Evolutionary conservation across 306 rosid species (phyloP).

Genomic region (Castanea sativa): DNA sequence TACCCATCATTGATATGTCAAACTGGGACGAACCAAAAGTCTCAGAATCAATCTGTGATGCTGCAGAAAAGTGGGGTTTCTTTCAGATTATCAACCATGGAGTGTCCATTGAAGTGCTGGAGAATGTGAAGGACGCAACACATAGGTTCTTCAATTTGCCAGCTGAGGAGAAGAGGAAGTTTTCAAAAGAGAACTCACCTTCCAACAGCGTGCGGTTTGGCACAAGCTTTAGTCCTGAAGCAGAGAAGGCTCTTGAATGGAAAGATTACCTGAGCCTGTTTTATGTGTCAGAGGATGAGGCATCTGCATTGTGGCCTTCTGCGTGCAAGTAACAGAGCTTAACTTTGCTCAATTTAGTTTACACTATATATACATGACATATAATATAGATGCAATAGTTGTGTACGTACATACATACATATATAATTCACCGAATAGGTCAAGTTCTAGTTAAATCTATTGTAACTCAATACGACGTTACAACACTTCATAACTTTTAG

Average conservation of each 20-base stretch:
- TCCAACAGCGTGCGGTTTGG: conserved; percentile 45
- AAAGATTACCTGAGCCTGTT: conserved; percentile 60
- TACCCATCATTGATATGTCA: conserved; percentile 59
- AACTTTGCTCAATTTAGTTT: too few species aligned
- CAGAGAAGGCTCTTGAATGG: conserved; percentile 70
- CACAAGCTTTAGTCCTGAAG: conserved; percentile 46
- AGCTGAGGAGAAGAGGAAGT: conserved; percentile 49
- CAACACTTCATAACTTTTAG: too few species aligned
- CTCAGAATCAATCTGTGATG: conserved; percentile 40
- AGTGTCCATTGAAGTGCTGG: conserved; percentile 41
- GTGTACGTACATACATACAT: too few species aligned
- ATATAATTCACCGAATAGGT: too few species aligned
- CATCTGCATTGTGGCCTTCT: conserved; percentile 49
- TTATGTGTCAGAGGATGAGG: conserved; percentile 56
- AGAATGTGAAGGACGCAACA: conserved; percentile 45
- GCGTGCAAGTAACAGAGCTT: conserved; percentile 39
- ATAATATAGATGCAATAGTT: too few species aligned
- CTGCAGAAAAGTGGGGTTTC: conserved; percentile 66
- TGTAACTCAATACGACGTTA: too few species aligned
- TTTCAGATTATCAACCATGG: conserved; percentile 64
- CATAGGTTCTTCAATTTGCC: conserved; percentile 42
- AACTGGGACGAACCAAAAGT: conserved; percentile 36
- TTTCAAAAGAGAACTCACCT: conserved; percentile 32
- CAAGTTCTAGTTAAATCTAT: too few species aligned
- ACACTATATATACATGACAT: background rate